A percentile compares a stretch with the other conserved stretches of the same genome.
phyloP scores from a whole-genome alignment of 768 basidiomycete species.

The Boletus rubropictus region DNA sequence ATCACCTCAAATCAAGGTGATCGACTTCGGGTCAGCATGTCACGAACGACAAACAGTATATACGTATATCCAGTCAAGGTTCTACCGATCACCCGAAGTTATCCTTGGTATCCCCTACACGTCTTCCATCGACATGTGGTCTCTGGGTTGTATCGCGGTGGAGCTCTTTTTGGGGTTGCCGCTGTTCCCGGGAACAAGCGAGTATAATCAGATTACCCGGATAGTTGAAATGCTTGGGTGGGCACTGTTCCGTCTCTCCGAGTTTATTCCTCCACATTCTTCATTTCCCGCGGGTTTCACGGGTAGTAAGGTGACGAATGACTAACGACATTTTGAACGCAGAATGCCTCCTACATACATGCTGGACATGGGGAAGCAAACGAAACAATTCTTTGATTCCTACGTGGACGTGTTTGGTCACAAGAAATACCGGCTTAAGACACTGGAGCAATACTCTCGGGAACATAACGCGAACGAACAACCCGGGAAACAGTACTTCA shows the following conservation, averaged over 20 bases:
- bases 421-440: constrained; percentile 84
- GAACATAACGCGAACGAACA: constrained; percentile 96
- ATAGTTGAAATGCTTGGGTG: constrained; percentile 99
- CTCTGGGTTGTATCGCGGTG: constrained; percentile 95
- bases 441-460: constrained; percentile 88
- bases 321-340: constrained; percentile 7
- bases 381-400: constrained; percentile 86
- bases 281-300: not conserved
- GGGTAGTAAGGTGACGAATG: not conserved
- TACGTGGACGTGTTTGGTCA: constrained; percentile 68
- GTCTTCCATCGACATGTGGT: constrained; percentile 99
- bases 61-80: constrained; percentile 98
- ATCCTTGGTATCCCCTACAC: constrained; percentile 92
- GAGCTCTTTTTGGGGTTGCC: constrained; percentile 96
- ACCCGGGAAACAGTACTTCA: constrained; percentile 98
- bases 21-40: constrained; percentile 98
- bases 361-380: constrained; percentile 95
- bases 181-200: constrained; percentile 96
- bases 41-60: constrained; percentile 99
- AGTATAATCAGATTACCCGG: constrained; percentile 96
- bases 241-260: constrained; percentile 26
- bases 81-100: constrained; percentile 98
- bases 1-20: constrained; percentile 97
- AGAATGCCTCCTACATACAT: constrained; percentile 89
- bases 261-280: not conserved